Conservation (phyloP, 73 alveolate species). For the Symbiodinium pilosum region DNA sequence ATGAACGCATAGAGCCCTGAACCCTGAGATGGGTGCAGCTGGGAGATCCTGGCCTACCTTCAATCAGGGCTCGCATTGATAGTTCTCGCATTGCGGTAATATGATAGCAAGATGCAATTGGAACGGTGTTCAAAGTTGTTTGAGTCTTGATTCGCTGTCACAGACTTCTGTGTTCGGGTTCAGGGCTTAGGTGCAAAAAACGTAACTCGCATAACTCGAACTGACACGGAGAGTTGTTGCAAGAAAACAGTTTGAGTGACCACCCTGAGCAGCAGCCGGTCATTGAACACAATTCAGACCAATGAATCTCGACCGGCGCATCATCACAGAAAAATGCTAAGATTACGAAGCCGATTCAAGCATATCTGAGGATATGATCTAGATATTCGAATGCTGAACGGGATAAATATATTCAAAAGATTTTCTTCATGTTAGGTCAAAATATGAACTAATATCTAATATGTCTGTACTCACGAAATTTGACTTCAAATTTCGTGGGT, state of each 20-base stretch:
- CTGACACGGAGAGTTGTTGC: not conserved
- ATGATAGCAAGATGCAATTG: not conserved
- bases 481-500: too few species aligned
- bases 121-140: not conserved
- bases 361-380: not conserved
- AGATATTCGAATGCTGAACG: too few species aligned
- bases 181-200: not conserved
- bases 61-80: not conserved
- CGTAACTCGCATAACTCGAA: not conserved
- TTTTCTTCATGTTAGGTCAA: too few species aligned
- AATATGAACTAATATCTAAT: too few species aligned
- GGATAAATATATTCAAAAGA: too few species aligned
- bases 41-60: not conserved
- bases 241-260: not conserved
- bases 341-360: not conserved
- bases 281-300: not conserved
- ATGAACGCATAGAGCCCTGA: not conserved
- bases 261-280: constrained; percentile 8
- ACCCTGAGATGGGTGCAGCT: not conserved
- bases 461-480: too few species aligned
- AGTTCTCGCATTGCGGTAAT: not conserved
- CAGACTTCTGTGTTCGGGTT: not conserved
- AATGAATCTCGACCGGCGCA: not conserved
- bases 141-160: not conserved
- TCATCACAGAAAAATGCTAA: not conserved